Conservation (phyloP, 129 eudicot species). For the Apium graveolens region DNA sequence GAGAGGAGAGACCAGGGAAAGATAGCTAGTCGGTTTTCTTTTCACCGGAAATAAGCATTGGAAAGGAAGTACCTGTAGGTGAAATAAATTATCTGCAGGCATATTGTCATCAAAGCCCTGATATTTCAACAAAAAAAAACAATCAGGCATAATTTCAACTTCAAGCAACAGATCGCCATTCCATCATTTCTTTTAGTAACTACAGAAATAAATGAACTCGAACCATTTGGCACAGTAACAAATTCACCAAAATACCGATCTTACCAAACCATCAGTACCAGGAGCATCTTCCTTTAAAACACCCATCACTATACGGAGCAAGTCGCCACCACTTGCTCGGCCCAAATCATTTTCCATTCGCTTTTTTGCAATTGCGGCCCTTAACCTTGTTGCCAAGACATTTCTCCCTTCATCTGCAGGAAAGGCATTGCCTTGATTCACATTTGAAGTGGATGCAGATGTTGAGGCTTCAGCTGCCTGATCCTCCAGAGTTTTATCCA, state of each 20-base stretch:
- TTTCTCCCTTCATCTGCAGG: constrained; percentile 44
- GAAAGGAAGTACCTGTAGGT: constrained; percentile 58
- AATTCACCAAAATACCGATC: constrained; percentile 17
- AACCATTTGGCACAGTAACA: neutral
- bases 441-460: constrained; percentile 63
- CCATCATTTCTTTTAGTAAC: neutral
- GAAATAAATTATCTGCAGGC: constrained; percentile 80
- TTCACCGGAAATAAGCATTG: neutral
- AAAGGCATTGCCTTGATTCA: constrained; percentile 30
- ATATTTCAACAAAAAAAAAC: constrained; percentile 17
- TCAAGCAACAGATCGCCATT: neutral
- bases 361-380: constrained; percentile 93
- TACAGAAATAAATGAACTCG: neutral
- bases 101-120: constrained; percentile 91
- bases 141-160: constrained; percentile 5
- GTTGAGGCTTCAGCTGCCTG: constrained; percentile 66
- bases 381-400: constrained; percentile 77
- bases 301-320: constrained; percentile 80
- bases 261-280: constrained; percentile 74
- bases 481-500: constrained; percentile 46
- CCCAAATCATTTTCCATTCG: constrained; percentile 79
- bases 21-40: neutral
- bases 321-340: constrained; percentile 67
- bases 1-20: neutral
- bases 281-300: constrained; percentile 78